Conservation (phyloP, 1,284 basidiomycete species). For the Cryptococcus sp. region DNA sequence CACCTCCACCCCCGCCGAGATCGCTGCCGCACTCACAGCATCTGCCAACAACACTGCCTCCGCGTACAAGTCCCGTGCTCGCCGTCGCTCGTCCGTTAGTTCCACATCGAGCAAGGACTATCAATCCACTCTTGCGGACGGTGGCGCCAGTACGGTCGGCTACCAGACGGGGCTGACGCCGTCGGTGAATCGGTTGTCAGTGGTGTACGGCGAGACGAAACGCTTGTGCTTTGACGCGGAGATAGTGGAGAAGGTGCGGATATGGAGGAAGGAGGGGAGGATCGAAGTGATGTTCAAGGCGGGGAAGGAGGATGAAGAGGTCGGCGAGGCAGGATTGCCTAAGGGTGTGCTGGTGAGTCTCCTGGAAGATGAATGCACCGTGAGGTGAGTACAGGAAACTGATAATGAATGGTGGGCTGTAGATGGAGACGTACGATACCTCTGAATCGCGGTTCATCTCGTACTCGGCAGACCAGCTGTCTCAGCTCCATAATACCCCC, state of each 20-base stretch:
- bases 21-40: constrained; percentile 21
- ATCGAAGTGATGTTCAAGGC: constrained; percentile 75
- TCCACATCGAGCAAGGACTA: constrained; percentile 2
- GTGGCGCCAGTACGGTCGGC: constrained; percentile 4
- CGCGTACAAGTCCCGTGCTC: constrained; percentile 27
- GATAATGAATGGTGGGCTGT: constrained; percentile 4
- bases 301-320: constrained; percentile 27
- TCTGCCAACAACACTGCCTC: constrained; percentile 35
- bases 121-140: no score
- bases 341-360: constrained; percentile 49
- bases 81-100: constrained; percentile 29
- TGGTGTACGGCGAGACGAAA: constrained; percentile 81
- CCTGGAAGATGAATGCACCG: no score
- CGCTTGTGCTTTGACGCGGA: constrained; percentile 85
- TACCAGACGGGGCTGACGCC: constrained; percentile 3
- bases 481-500: constrained; percentile 26
- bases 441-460: constrained; percentile 43
- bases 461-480: constrained; percentile 26
- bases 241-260: constrained; percentile 72
- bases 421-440: constrained; percentile 47
- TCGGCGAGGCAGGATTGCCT: constrained; percentile 19
- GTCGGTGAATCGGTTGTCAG: constrained; percentile 35
- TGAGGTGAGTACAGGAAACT: not conserved
- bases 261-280: constrained; percentile 75
- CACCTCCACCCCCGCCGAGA: not conserved